Percentiles rank a stretch among this genome's conserved stretches.
These are phyloP conservation scores for Termitomyces sp. DNA, from an alignment of 768 basidiomycete species.

Conservation along the genomic window DNA sequence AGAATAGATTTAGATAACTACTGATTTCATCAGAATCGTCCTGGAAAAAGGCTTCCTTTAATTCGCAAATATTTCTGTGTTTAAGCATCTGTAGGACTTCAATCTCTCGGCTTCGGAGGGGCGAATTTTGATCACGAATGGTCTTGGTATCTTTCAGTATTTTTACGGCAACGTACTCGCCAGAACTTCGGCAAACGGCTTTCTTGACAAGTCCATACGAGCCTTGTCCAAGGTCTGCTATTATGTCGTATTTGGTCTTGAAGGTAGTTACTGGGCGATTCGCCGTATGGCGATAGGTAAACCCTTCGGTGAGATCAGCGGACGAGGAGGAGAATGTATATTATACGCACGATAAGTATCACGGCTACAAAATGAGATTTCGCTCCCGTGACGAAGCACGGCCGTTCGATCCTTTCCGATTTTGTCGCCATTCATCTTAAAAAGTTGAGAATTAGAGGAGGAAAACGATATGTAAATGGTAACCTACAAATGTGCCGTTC, in stretches of 20 bases:
- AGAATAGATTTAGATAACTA: conserved; percentile 24
- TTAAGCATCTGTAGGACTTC: conserved; percentile 70
- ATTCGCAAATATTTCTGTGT: conserved; percentile 80
- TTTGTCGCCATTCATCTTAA: conserved; percentile 63
- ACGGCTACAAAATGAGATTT: conserved; percentile 73
- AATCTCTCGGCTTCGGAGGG: conserved; percentile 43
- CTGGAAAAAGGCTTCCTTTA: conserved; percentile 67
- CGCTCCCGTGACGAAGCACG: conserved; percentile 74
- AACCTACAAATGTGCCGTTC: conserved; percentile 70
- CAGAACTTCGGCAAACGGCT: conserved; percentile 67
- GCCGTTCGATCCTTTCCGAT: conserved; percentile 27
- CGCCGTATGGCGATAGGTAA: conserved; percentile 66
- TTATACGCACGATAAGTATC: conserved; percentile 70
- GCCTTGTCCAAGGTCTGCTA: conserved; percentile 77
- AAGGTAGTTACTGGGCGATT: conserved; percentile 47
- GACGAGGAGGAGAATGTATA: background rate
- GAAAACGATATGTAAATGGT: too few relatives aligned
- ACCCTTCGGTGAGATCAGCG: conserved; percentile 40
- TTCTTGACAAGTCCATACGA: conserved; percentile 89
- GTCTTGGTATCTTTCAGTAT: conserved; percentile 62
- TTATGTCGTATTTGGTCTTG: conserved; percentile 62
- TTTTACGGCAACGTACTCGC: conserved; percentile 83
- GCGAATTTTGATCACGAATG: conserved; percentile 11
- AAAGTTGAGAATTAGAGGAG: background rate
- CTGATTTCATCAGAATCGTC: conserved; percentile 59